Base-by-base conservation (phyloP, 116 monocot genomes). In the Zostera marina region DNA sequence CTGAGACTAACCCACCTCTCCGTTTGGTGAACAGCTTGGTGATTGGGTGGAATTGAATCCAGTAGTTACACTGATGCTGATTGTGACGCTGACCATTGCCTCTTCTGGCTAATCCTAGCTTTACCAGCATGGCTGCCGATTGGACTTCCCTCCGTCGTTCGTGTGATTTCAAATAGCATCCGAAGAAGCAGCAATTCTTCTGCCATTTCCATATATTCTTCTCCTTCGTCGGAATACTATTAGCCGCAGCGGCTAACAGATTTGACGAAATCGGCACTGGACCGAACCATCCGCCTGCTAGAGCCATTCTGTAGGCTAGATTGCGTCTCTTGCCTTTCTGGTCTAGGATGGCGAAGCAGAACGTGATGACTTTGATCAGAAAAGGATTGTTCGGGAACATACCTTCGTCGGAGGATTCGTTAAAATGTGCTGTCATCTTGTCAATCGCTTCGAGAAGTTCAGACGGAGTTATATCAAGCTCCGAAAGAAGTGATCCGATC, bases 1-100 rank as follows among this genome's bases (percentile, higher is more conserved):
- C 78, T 0, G 75, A 61, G 8, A 58, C 49, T 8, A 72, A 16
- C 1, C 74, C 79, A 0, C 81, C 81, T 59, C 64, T 68, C n/a
- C 67, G 65, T 54, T 42, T 75, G 0, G 81, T 81, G 25, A 87
- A 87, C 8, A 68, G 48, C 42, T 77, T 81, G 14, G 81, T 71
- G 24, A 93, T 93, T 9, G 69, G 72, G 44, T 93, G 84, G 49
- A 93, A 74, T 15, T 93, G 88, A 54, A 93, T 83, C 75, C 80
- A 86, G 60, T 62, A 82, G 32, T 32, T 0, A 5, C 32, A 32
- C 32, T 32, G 32, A 3, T 32, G 32, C 32, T 32, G 26, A n/a
- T n/a, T n/a, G 6, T 87, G 76, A 0, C 70, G 73, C 43, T 74
- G 78, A 53, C 62, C 74, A 19, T 20, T 75, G 0, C 72, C 53